phyloP scores from a whole-genome alignment of 2,329 filamentous ascomycete species.

The Calonectria fujianensis region DNA sequence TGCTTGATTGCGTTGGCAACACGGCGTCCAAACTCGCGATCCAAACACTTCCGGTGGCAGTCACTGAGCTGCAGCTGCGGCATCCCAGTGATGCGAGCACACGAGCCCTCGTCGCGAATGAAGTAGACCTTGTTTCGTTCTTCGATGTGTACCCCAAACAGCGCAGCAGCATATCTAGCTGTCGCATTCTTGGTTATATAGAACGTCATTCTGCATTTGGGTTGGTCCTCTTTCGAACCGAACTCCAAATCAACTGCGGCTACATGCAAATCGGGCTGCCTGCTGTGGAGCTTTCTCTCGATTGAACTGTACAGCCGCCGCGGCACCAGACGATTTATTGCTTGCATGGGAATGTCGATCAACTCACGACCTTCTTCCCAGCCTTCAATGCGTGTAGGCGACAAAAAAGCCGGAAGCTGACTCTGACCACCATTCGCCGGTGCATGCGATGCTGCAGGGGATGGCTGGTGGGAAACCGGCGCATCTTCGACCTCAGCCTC shows the following conservation, averaged over 20 bases:
- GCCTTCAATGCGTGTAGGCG: neutral
- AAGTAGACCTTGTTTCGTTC: neutral
- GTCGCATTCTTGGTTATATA: neutral
- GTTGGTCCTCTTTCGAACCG: neutral
- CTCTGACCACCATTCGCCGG: neutral
- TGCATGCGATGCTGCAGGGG: neutral
- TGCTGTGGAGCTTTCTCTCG: neutral
- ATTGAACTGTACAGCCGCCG: neutral
- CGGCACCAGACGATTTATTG: neutral
- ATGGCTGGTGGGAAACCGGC: neutral
- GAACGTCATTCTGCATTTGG: neutral
- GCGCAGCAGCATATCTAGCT: neutral
- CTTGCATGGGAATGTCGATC: neutral
- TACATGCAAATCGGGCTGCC: neutral
- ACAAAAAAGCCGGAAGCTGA: neutral
- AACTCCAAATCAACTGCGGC: conserved; percentile 5
- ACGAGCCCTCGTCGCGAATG: neutral
- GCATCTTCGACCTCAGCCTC: neutral
- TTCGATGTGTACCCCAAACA: neutral
- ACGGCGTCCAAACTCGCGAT: neutral
- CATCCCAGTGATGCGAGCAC: neutral
- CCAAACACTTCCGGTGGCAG: neutral
- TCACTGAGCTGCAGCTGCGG: neutral
- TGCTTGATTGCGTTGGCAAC: neutral
- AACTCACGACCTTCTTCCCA: neutral